A percentile compares a stretch with the other conserved stretches of the same genome.
Conservation (phyloP, 441 rosid species). For the Pelargonium myrrhifolium region DNA sequence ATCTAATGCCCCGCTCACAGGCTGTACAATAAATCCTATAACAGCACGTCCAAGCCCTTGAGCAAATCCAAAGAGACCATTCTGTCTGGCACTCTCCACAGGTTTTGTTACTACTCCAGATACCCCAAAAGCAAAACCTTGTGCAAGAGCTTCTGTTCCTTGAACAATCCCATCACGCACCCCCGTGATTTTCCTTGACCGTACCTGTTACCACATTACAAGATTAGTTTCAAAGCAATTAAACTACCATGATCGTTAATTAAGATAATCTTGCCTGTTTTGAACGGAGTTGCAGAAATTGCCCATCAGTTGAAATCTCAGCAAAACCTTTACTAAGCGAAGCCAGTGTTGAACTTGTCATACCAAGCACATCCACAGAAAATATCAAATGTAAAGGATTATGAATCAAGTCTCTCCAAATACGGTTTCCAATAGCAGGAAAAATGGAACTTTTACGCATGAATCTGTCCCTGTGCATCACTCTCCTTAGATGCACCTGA, state of each 20-base stretch:
- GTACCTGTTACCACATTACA: slow-evolving; percentile 44
- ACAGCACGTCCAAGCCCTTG: slow-evolving; percentile 93
- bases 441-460: slow-evolving; percentile 86
- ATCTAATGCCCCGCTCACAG: slow-evolving; percentile 95
- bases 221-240: slow-evolving; percentile 13
- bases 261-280: slow-evolving; percentile 59
- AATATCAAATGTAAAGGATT: slow-evolving; percentile 90
- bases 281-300: slow-evolving; percentile 83
- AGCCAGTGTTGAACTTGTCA: slow-evolving; percentile 98
- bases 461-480: slow-evolving; percentile 85
- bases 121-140: slow-evolving; percentile 97
- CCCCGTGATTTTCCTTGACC: slow-evolving; percentile 94
- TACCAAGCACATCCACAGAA: slow-evolving; percentile 96
- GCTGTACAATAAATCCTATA: slow-evolving; percentile 83
- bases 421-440: slow-evolving; percentile 82
- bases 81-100: slow-evolving; percentile 83
- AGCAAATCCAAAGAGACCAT: slow-evolving; percentile 89
- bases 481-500: slow-evolving; percentile 95
- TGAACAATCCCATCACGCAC: slow-evolving; percentile 90
- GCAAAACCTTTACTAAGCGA: slow-evolving; percentile 98
- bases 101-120: slow-evolving; percentile 98
- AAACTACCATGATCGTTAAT: slow-evolving; percentile 5
- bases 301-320: slow-evolving; percentile 96
- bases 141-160: slow-evolving; percentile 99
- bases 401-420: slow-evolving; percentile 96